A percentile compares a stretch with the other conserved stretches of the same genome.
phyloP scores from a whole-genome alignment of 1,284 basidiomycete species.

The Ceratobasidium sp. region DNA sequence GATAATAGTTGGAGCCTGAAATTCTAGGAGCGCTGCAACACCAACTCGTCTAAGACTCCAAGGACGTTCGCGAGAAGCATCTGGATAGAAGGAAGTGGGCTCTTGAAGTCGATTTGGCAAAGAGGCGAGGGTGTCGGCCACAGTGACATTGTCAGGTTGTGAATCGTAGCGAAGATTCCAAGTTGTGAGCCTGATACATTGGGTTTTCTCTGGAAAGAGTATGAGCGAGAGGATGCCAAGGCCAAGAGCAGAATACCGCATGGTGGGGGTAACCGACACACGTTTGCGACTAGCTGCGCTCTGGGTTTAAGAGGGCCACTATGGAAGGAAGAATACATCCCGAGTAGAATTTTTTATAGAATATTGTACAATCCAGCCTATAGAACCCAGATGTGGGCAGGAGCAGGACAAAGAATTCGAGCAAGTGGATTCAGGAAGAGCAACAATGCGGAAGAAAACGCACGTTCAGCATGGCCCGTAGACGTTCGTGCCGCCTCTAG shows the following conservation, averaged over 20 bases:
- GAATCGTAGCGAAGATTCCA: slow-evolving; percentile 66
- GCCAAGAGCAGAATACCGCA: background rate
- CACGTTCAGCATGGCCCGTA: background rate
- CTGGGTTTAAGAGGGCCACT: background rate
- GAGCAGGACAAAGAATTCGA: background rate
- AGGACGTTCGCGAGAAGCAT: slow-evolving; percentile 55
- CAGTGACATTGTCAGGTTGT: slow-evolving; percentile 58
- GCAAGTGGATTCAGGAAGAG: background rate
- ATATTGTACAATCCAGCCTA: too few relatives aligned
- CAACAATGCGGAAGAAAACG: background rate
- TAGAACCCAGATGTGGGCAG: background rate
- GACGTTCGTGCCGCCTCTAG: background rate
- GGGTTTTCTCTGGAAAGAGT: background rate
- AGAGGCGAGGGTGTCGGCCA: slow-evolving; percentile 57
- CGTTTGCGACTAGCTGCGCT: background rate
- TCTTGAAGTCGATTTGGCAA: slow-evolving; percentile 56
- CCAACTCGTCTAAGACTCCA: slow-evolving; percentile 61
- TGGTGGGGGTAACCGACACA: background rate
- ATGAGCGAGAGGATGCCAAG: background rate
- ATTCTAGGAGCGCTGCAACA: slow-evolving; percentile 57
- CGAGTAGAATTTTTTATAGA: too few relatives aligned
- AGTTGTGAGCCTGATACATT: slow-evolving; percentile 55
- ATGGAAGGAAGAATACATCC: background rate
- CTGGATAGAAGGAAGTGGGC: slow-evolving; percentile 49
- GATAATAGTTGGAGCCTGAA: slow-evolving; percentile 54